Evolutionary conservation across 1,284 basidiomycete genomes (phyloP).

Genomic region (Naganishia sp.): DNA sequence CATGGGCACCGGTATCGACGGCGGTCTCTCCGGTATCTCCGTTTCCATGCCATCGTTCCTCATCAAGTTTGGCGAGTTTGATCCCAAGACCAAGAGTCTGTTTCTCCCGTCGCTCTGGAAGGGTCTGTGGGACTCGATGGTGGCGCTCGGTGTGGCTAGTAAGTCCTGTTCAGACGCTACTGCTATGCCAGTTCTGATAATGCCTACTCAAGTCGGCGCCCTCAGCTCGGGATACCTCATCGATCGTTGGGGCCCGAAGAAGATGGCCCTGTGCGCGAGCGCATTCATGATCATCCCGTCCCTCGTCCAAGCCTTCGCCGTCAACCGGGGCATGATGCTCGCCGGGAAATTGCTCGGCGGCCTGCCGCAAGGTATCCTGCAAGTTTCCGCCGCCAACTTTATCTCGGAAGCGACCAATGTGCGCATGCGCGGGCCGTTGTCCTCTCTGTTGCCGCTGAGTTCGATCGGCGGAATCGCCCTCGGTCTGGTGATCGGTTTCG

Average conservation of each 20-base stretch:
- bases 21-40: conserved; percentile 29
- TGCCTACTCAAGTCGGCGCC: conserved; percentile 12
- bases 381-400: conserved; percentile 31
- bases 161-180: not conserved
- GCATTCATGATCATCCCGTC: conserved; percentile 24
- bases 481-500: conserved; percentile 28
- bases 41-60: conserved; percentile 30
- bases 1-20: conserved; percentile 28
- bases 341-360: conserved; percentile 32
- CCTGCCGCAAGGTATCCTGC: conserved; percentile 30
- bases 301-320: conserved; percentile 26
- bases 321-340: conserved; percentile 27
- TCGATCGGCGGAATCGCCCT: conserved; percentile 26
- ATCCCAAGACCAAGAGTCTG: conserved; percentile 28
- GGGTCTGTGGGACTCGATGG: conserved; percentile 26
- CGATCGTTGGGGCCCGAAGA: conserved; percentile 29
- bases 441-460: conserved; percentile 25
- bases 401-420: conserved; percentile 29
- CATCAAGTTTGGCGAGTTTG: conserved; percentile 30
- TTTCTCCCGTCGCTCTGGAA: conserved; percentile 28
- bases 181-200: not conserved
- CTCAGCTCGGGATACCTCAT: conserved; percentile 26
- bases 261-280: conserved; percentile 26
- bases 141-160: conserved; percentile 19
- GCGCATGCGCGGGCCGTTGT: conserved; percentile 29